Conservation (phyloP, 345 rosid genomes). For the Arabis alpina region DNA sequence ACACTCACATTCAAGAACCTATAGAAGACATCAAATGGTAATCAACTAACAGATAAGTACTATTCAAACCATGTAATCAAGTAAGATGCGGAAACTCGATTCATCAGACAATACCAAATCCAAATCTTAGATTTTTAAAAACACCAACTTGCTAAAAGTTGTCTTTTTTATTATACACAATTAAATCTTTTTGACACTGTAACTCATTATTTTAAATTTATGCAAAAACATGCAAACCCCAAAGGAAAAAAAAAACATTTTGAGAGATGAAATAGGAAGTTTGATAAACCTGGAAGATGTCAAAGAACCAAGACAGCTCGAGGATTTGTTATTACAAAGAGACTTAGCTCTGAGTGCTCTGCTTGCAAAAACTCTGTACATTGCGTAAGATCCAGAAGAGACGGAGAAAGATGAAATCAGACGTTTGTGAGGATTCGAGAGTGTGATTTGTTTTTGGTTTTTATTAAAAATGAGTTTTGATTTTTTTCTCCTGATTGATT, state of each 20-base stretch:
- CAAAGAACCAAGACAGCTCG: conserved; percentile 44
- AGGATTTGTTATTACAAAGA: conserved; percentile 41
- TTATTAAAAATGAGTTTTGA: neutral
- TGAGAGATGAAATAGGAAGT: too few relatives aligned
- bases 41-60: neutral
- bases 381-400: conserved; percentile 42
- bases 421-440: conserved; percentile 23
- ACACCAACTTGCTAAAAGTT: conserved; percentile 40
- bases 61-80: neutral
- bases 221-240: conserved; percentile 24
- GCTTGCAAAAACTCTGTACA: conserved; percentile 53
- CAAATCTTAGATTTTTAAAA: conserved; percentile 8
- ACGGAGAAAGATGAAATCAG: conserved; percentile 24
- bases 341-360: conserved; percentile 50
- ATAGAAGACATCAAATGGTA: neutral
- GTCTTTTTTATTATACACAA: conserved; percentile 6
- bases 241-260: neutral
- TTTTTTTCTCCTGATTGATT: conserved; percentile 21
- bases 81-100: conserved; percentile 37
- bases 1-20: neutral
- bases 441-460: conserved; percentile 18
- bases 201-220: conserved; percentile 5
- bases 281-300: conserved; percentile 50
- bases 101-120: neutral
- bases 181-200: neutral